Base-by-base conservation (phyloP, 495 filamentous ascomycete genomes). In the Aspergillus leporis region DNA sequence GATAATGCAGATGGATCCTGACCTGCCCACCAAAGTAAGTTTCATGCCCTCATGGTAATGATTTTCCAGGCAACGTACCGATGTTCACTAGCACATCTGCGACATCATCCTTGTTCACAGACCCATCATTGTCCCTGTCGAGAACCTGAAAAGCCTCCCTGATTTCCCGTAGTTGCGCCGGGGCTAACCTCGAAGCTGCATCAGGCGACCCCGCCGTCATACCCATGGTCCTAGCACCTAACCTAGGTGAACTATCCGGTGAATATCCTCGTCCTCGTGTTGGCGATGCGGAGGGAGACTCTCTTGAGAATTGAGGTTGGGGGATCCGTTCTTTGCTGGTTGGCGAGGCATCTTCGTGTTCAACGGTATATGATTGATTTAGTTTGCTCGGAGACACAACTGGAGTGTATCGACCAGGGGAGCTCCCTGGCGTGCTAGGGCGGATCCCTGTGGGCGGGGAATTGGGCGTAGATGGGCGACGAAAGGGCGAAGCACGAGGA, bases 131-230 rank as follows among this genome's bases (percentile, higher is more conserved):
- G 73, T 91, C 85, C 59, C 90, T 79, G 65, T 96, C 92, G 28
- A 97, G 79, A 50, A 95, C 89, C 70, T 91, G 87, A 71, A 96
- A 97, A 0, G 87, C 89, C 67, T 96, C 91, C 55, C 91, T 82
- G 72, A 97, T 83, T 56, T 89, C 85, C 52, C 87, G 77, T 6
- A 91, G 81, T 66, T 90, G 89, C 21, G 87, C 76, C 10, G 87
- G 80, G 18, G 87, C 82, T 46, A 92, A 62, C 54, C 85, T 85
- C 0, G 83, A 80, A 18, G 90, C 70, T 0, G 85, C 81, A 66
- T 85, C 89, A 30, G 65, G 62, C 25, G 63, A 58, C 19, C 55
- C 64, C 13, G 60, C 60, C 56, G 71, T 65, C 45, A 67, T 51
- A 36, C 66, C 64, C 19, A 67, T 65, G 19, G 64, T 63, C 48